Base-by-base conservation (phyloP, 495 filamentous ascomycete genomes). In the Lasiosphaeria miniovina region DNA sequence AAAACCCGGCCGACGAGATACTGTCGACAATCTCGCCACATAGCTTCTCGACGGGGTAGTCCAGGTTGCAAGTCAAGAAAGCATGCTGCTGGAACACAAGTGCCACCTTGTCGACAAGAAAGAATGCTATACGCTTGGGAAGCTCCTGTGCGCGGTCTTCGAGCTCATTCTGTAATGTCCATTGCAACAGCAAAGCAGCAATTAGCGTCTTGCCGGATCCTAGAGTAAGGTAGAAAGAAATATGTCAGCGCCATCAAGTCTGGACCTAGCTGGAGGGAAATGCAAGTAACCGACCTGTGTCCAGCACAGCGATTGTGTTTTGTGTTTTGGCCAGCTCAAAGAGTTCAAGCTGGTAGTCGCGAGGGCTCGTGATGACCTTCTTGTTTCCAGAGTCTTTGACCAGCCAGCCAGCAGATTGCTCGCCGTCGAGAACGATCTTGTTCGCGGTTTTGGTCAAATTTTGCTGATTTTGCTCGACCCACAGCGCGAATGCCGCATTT, bases 191-290 rank as follows among this genome's bases (percentile, higher is more conserved):
- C 35, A 98, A 78, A 14, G 91, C 93, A 0, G 95, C 94, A 65
- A 98, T 97, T 32, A 97, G 77, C 0, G 94, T 98, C 70, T 98
- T 98, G 14, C 94, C 94, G n/a, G 95, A 92, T 41, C 94, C 90
- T 91, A 55, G 4, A 31, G 12, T n/a, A 50, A 4, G 55, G 51
- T 52, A 62, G 54, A 32, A 31, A 35, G 4, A 46, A n/a, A 40
- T 24, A 2, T 12, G 36, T 24, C 24, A 24, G 24, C 24, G 24
- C 24, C 24, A 24, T 24, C 24, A 24, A 24, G 24, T 24, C 24
- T 24, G 24, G 24, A 24, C 24, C 24, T 6, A 7, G n/a, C 32
- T 10, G 10, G 1, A 31, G 8, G 40, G 43, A 4, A 4, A 40
- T 36, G 40, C 31, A 33, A 32, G 15, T 5, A 31, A 50, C 64